Base-by-base conservation (phyloP, 1,284 basidiomycete genomes). In the Mycosarcoma mackinlayi region DNA sequence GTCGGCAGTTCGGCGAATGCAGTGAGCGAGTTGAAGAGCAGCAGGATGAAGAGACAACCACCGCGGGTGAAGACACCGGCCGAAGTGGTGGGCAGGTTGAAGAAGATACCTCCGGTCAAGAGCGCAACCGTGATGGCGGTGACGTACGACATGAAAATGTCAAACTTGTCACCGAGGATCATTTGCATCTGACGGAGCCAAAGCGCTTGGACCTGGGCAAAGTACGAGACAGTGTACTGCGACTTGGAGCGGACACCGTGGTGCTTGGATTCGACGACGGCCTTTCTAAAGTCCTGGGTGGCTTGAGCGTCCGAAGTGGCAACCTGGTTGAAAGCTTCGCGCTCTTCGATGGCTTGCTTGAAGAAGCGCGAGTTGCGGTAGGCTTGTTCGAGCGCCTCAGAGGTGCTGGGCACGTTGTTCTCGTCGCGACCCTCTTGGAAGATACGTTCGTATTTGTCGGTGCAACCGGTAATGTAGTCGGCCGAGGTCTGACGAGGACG, bases 21-120 rank as follows among this genome's bases (percentile, higher is more conserved):
- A 11, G 68, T 63, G 59, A 85, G 81, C 16, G 83, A 80, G 70
- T 77, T 80, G 71, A 84, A 78, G 47, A 85, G 72, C 39, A 84
- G 78, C 41, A 84, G 79, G 54, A 86, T 82, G 83, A 94, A 94
- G 53, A 94, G 88, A 34, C 92, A 88, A 83, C 91, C 88, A 30
- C 92, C 93, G 67, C 92, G 88, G 42, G 95, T 88, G 46, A 95
- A 84, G 48, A 91, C 89, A 38, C 93, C 84, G 40, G 86, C 62
- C 6, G 79, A 77, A 8, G 81, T 77, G 23, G 83, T 84, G 2
- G 75, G 78, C 40, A 84, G 77, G 57, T 86, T 81, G 83, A 93
- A 94, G 53, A 94, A 88, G 39, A 92, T 88, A 83, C 91, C 88
- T 27, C 92, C 93, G 67, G 92, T 88, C 49, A 95, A 87, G 45